phyloP scores from a whole-genome alignment of 129 eudicot species.

The Dittrichia graveolens region DNA sequence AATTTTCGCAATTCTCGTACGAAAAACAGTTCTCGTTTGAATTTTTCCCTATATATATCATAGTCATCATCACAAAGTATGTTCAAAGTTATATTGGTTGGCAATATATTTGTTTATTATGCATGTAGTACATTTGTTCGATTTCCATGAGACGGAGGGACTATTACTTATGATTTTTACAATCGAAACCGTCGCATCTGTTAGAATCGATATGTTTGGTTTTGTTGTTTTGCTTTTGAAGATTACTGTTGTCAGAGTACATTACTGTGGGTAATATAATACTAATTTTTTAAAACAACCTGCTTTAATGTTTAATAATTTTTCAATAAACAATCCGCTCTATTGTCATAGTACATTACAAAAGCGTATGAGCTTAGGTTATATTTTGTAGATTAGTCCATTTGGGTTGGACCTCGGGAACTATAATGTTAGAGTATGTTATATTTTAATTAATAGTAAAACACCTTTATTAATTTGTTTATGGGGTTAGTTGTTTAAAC shows the following conservation, averaged over 20 bases:
- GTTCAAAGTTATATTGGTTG: not conserved
- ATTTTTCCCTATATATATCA: not conserved
- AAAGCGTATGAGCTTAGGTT: constrained; percentile 22
- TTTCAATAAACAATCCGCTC: too few species aligned
- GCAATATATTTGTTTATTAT: not conserved
- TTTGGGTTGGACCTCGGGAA: constrained; percentile 18
- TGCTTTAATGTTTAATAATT: not conserved
- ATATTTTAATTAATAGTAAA: not conserved
- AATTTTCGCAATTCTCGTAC: too few species aligned
- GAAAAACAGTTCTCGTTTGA: too few species aligned
- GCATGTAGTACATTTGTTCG: constrained; percentile 3
- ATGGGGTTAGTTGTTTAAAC: not conserved
- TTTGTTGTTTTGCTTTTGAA: constrained; percentile 14
- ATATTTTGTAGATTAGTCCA: constrained; percentile 6
- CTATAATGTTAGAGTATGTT: constrained; percentile 14
- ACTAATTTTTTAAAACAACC: not conserved
- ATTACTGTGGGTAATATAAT: not conserved
- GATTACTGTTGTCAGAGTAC: not conserved
- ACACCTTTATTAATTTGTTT: constrained; percentile 1
- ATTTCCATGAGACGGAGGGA: constrained; percentile 12
- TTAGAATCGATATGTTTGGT: not conserved
- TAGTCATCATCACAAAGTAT: not conserved
- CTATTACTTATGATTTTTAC: not conserved
- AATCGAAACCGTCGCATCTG: not conserved
- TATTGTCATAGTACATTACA: too few species aligned